Evolutionary conservation across 2,329 filamentous ascomycete species (phyloP), one percentile per base, ranked within the genome.

Genomic region (Chalara sp.): DNA sequence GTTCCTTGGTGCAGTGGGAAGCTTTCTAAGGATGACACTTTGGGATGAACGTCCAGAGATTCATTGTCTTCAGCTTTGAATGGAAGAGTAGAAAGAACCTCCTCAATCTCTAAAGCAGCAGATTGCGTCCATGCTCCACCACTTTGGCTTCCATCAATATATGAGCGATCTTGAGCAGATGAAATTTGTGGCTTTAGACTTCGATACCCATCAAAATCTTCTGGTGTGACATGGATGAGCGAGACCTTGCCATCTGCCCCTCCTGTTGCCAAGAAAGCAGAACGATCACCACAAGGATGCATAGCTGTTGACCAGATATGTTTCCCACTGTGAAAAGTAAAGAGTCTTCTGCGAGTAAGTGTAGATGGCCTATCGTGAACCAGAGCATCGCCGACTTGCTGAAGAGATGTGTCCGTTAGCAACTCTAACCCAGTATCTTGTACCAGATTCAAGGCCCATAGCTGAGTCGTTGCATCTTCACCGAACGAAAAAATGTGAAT

Each of bases 261-360:
- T 10, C 93, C 93, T 2, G 87, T 90, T 4, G 80, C 83, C 40
- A 62, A 12, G 13, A 47, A 33, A n/a, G 29, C 35, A 6, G 7
- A 33, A 4, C 6, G 12, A 32, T 32, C 12, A 33, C 44, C 44
- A 2, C 8, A 13, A 6, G 39, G 12, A 28, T 44, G 39, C 21
- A 89, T 66, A 10, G 79, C 80, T 37, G 83, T 75, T 0, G 90
- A 84, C 91, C 92, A 97, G 6, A 97, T 83, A 63, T 96, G 90
- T 67, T 96, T 99, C 6, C 93, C 93, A 33, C 74, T 76, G 64
- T 97, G 91, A 53, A 82, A 79, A 3, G 78, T 74, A 46, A 81
- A 78, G 6, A 76, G 80, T 2, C 75, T 71, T 2, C 75, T 63
- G 47, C 86, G 77, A 10, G 67, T 67, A 42, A 89, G 65, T 5